These are phyloP conservation scores for Flaveria floridana DNA, from an alignment of 140 eudicot genomes.

Conservation along the genomic window DNA sequence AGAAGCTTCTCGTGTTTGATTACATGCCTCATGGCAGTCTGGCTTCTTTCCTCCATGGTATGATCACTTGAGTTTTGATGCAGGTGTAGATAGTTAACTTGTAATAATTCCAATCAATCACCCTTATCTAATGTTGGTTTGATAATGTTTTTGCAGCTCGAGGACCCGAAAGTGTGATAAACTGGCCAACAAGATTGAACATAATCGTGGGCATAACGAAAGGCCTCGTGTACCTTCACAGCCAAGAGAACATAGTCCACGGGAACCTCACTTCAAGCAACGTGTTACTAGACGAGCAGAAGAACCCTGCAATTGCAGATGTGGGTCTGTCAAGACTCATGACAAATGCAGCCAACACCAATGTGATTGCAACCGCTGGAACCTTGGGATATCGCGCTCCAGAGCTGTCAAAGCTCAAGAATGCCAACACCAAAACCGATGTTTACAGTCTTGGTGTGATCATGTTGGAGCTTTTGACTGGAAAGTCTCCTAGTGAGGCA, in stretches of 20 bases:
- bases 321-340: conserved; percentile 77
- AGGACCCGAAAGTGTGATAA: conserved; percentile 71
- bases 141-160: conserved; percentile 49
- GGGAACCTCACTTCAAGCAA: conserved; percentile 87
- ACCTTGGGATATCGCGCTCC: conserved; percentile 89
- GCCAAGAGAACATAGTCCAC: conserved; percentile 57
- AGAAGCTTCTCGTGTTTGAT: conserved; percentile 95
- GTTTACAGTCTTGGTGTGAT: conserved; percentile 88
- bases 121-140: background rate
- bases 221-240: conserved; percentile 74
- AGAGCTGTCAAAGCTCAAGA: conserved; percentile 76
- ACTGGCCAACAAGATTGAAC: conserved; percentile 81
- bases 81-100: background rate
- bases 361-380: conserved; percentile 74
- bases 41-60: conserved; percentile 94
- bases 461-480: conserved; percentile 75
- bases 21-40: conserved; percentile 92
- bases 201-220: conserved; percentile 71
- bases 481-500: conserved; percentile 80
- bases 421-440: conserved; percentile 68
- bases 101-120: background rate
- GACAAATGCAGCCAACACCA: conserved; percentile 79
- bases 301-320: conserved; percentile 67
- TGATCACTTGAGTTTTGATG: conserved; percentile 18
- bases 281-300: conserved; percentile 65